Evolutionary conservation across 2,329 filamentous ascomycete species (phyloP), one percentile per base, ranked within the genome.

Genomic region (Claviceps arundinis): DNA sequence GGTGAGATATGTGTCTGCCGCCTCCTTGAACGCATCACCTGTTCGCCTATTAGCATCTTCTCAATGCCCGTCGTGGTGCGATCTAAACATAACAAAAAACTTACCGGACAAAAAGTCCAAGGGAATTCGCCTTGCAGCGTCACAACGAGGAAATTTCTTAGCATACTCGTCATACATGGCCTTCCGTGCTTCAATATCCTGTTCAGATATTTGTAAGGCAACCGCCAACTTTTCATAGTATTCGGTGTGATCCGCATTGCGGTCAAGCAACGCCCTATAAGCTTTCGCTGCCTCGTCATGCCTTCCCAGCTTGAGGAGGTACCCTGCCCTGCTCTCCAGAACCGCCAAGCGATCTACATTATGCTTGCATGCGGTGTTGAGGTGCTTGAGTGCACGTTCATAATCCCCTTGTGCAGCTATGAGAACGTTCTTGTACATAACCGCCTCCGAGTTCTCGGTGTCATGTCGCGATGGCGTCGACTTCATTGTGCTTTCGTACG

Each of bases 401-500:
- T 82, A 78, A 58, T 97, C 85, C 16, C 90, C 90, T 53, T 82
- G 81, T 70, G 97, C 94, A 40, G 88, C 89, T 64, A 98, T 97
- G 62, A 98, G 82, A 47, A 78, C 80, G 70, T 96, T 98, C 71
- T 95, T 96, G 74, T 98, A 98, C 70, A 98, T 75, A 53, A 89
- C 75, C 45, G 91, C 89, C 71, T 98, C 93, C 37, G 90, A 93
- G 68, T 97, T 87, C 68, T 98, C 93, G 63, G 91, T 78, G 64
- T 97, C 91, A 48, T 77, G 74, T 64, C 85, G 84, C 13, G 82
- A 78, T 1, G 89, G 89, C 9, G 84, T 79, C 13, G 78, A 78
- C 71, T 95, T 96, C 57, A 98, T 68, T 0, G 91, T 97, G 56
- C 93, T 89, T 69, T 98, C 93, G 67, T 91, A 98, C 16, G 86